These are phyloP conservation scores for Paramyrothecium roridum DNA, from an alignment of 2,329 filamentous ascomycete species.

Conservation along the genomic window DNA sequence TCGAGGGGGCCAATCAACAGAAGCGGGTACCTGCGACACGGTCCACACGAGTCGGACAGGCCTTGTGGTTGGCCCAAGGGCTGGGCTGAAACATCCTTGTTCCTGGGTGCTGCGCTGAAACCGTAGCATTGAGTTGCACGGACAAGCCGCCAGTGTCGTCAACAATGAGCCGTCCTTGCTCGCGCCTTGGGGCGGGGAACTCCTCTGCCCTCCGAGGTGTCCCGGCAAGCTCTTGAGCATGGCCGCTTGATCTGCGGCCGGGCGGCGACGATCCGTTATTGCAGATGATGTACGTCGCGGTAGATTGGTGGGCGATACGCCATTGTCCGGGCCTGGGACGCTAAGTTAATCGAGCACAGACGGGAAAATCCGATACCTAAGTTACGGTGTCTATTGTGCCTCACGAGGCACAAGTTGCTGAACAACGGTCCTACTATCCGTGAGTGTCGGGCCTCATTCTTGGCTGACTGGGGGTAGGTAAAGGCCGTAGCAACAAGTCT, in stretches of 20 bases:
- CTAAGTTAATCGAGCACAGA: too few species aligned
- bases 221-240: background rate
- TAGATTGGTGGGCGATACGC: background rate
- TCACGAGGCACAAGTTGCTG: too few species aligned
- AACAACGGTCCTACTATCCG: too few species aligned
- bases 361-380: background rate
- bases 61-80: background rate
- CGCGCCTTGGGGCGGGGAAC: too few species aligned
- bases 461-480: too few species aligned
- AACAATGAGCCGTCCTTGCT: too few species aligned
- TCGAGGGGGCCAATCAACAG: constrained; percentile 1
- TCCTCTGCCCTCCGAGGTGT: background rate
- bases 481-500: too few species aligned
- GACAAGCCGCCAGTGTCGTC: background rate
- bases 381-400: too few species aligned
- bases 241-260: background rate
- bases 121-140: background rate
- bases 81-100: background rate
- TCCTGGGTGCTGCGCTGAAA: background rate
- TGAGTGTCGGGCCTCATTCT: too few species aligned
- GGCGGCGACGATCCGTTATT: background rate
- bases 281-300: background rate
- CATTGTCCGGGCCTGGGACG: background rate
- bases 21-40: background rate
- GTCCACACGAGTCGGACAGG: background rate